Evolutionary conservation across 2,329 filamentous ascomycete genomes (phyloP).

Genomic region (Stenocarpella maydis): DNA sequence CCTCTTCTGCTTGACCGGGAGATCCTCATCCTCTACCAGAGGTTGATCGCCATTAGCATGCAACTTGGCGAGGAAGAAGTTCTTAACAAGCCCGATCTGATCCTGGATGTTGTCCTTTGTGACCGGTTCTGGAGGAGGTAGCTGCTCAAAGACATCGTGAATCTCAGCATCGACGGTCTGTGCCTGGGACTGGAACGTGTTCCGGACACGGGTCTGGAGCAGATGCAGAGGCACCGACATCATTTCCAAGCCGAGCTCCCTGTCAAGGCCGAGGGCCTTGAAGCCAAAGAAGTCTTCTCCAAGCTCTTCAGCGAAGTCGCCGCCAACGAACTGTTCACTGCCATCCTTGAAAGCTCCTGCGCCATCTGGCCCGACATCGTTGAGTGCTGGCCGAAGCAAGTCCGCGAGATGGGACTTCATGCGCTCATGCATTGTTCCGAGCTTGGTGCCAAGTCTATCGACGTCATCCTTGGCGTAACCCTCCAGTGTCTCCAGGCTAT

Average conservation of each 20-base stretch:
- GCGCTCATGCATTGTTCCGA: slow-evolving; percentile 87
- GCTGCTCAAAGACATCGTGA: slow-evolving; percentile 70
- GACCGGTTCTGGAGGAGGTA: slow-evolving; percentile 78
- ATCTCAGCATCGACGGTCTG: slow-evolving; percentile 66
- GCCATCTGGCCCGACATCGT: slow-evolving; percentile 82
- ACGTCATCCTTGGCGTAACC: slow-evolving; percentile 91
- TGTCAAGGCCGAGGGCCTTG: slow-evolving; percentile 90
- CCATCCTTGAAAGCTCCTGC: slow-evolving; percentile 94
- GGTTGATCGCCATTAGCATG: slow-evolving; percentile 84
- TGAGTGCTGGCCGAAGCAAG: slow-evolving; percentile 86
- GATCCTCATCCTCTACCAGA: slow-evolving; percentile 91
- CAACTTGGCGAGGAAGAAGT: slow-evolving; percentile 91
- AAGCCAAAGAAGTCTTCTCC: slow-evolving; percentile 99
- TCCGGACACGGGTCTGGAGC: slow-evolving; percentile 89
- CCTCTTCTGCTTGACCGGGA: slow-evolving; percentile 89
- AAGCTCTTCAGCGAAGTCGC: slow-evolving; percentile 97
- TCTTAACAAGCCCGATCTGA: slow-evolving; percentile 87
- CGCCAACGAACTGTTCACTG: slow-evolving; percentile 94
- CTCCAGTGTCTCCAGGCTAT: slow-evolving; percentile 83
- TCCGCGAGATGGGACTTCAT: slow-evolving; percentile 96
- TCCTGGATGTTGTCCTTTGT: slow-evolving; percentile 78
- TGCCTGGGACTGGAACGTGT: slow-evolving; percentile 80
- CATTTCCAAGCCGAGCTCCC: slow-evolving; percentile 86
- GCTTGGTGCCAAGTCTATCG: slow-evolving; percentile 82
- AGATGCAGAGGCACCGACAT: slow-evolving; percentile 94